Evolutionary conservation across 179 eudicot species (phyloP), one percentile per base, ranked within the genome.

Genomic region (Silene noctiflora): DNA sequence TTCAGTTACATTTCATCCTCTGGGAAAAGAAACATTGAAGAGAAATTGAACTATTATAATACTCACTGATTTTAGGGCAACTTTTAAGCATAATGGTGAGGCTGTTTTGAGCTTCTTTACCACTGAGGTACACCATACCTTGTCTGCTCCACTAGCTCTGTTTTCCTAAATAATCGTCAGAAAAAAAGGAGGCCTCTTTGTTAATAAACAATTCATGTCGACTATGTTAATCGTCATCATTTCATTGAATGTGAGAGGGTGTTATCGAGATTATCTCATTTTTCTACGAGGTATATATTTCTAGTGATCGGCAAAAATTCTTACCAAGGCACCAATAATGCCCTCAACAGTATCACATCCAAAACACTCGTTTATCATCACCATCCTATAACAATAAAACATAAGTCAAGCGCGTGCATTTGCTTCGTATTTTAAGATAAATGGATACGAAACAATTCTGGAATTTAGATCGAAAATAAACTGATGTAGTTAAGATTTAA

Each of bases 1-100:
- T 21, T 20, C 20, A 33, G 11, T 42, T 25, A 14, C 5, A 14
- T 17, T 12, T 63, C 4, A 42, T 62, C 31, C 5, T 10, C 31
- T 7, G 14, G 6, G 21, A 24, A 65, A 65, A 13, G 13, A 25
- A 64, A 14, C 21, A 21, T 74, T 12, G 35, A 42, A 22, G 59
- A 62, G 51, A 44, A 74, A 7, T 6, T 6, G 11, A 20, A 27
- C 14, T 7, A 8, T 46, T 13, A 31, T 19, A 76, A n/a, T n/a
- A n/a, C 74, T 69, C 2, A 76, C 79, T 55, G 79, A 76, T 69
- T 42, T 69, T 22, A 76, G 13, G 42, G 79, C 64, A 39, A 69
- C 79, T 27, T 76, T 76, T 51, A 76, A 69, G 65, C 79, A 69
- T 17, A 76, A 20, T 4, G 79, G 79, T 42, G 74, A 76, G 17